A percentile compares a stretch with the other conserved stretches of the same genome.
Conservation (phyloP, 208 protist genomes). For the Trichomonas tenax region DNA sequence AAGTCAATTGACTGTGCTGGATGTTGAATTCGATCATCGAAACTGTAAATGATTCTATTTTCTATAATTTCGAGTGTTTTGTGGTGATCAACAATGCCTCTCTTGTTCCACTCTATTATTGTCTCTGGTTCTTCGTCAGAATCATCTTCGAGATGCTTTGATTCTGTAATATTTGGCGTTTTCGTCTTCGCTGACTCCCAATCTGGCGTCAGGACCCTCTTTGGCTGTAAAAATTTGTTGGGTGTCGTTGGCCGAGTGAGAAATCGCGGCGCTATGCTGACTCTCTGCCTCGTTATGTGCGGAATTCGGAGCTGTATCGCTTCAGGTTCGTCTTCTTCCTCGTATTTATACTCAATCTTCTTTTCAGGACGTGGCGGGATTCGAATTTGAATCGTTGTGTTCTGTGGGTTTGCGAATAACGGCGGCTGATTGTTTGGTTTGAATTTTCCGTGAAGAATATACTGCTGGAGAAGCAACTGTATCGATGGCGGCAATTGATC, state of each 20-base stretch:
- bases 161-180: background rate
- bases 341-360: background rate
- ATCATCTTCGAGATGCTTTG: background rate
- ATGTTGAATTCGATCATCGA: background rate
- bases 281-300: background rate
- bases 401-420: background rate
- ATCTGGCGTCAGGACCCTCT: background rate
- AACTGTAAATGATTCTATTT: background rate
- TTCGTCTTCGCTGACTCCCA: background rate
- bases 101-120: background rate
- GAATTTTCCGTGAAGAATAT: background rate
- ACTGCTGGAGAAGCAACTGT: background rate
- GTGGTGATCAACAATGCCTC: background rate
- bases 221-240: background rate
- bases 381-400: background rate
- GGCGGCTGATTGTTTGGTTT: background rate
- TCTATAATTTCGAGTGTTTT: background rate
- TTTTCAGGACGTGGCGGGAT: background rate
- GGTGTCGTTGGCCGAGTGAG: background rate
- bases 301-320: background rate
- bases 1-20: background rate
- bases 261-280: background rate
- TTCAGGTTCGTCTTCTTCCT: background rate
- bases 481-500: background rate
- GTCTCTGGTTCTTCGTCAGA: background rate